Evolutionary conservation across 306 rosid species (phyloP).

Genomic region (Quercus parvula): DNA sequence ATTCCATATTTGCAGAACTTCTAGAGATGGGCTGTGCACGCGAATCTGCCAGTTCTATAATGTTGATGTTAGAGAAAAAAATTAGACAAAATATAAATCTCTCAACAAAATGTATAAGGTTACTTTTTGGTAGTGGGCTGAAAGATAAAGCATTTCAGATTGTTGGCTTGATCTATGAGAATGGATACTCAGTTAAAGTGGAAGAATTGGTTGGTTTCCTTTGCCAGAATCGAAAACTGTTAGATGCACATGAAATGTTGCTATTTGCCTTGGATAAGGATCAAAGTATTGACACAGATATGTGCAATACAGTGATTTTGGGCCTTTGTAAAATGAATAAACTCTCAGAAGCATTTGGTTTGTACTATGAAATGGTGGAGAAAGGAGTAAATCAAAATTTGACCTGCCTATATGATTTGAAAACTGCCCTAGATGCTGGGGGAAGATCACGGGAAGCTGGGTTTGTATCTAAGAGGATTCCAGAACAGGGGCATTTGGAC

Average conservation of each 20-base stretch:
- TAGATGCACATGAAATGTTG: constrained; percentile 61
- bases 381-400: constrained; percentile 50
- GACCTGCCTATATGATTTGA: constrained; percentile 47
- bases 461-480: constrained; percentile 61
- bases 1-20: constrained; percentile 60
- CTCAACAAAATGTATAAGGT: constrained; percentile 52
- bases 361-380: constrained; percentile 64
- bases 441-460: constrained; percentile 61
- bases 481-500: constrained; percentile 8
- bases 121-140: constrained; percentile 58
- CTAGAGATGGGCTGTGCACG: constrained; percentile 48
- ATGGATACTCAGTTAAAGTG: constrained; percentile 60
- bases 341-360: constrained; percentile 67
- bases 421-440: constrained; percentile 46
- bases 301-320: constrained; percentile 40
- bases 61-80: constrained; percentile 64
- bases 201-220: constrained; percentile 57
- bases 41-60: constrained; percentile 54
- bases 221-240: constrained; percentile 42
- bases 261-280: constrained; percentile 49
- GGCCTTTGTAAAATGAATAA: constrained; percentile 57
- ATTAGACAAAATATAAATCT: constrained; percentile 66
- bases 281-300: constrained; percentile 32
- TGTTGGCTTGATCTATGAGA: constrained; percentile 49
- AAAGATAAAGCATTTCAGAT: constrained; percentile 56